Base-by-base conservation (phyloP, 352 stramenopile species). In the Globisporangium lucens region DNA sequence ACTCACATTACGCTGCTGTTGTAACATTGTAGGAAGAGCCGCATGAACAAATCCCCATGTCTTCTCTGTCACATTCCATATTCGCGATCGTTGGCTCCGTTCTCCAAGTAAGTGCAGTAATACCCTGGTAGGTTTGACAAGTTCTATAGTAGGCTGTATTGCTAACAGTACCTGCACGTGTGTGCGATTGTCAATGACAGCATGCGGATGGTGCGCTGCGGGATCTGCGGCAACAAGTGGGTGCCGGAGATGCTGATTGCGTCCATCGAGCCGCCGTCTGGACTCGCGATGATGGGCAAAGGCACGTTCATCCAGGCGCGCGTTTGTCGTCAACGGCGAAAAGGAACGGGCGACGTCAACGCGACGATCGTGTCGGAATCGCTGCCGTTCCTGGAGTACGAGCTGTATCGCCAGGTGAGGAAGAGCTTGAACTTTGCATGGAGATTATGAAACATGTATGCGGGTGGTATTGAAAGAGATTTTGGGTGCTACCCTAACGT, bases 371-470 rank as follows among this genome's bases (percentile, higher is more conserved):
- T 99, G 2, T 98, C 91, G 4, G 94, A 99, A 70, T 95, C 93
- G 9, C 83, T 99, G 3, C 96, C 97, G n/a, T 99, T 99, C 67
- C 75, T 99, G 27, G 97, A 99, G 70, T 99, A 99, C 70, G 96
- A 99, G 66, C 81, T 99, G 5, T 97, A 98, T 80, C 93, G 97
- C 17, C 97, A 99, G 83, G 85, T 99, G 65, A 4, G 67, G 55
- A 38, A 53, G 8, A 8, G 20, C 20, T 61, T 29, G 27, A 60
- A 24, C 36, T 61, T 22, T 4, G 10, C 4, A 2, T 13, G 30
- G 8, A 12, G 20, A 24, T 5, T 35, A 5, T 30, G 29, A n/a
- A 30, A 30, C 15, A 20, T n/a, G 20, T 17, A 41, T 53, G 38
- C 2, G 6, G 6, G 24, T 59, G 29, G 20, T 7, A 17, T 20